Percentiles rank a stretch among this genome's conserved stretches.
These are phyloP conservation scores for Paecilomyces dactylethromorphus DNA, from an alignment of 2,329 filamentous ascomycete genomes.

Conservation along the genomic window DNA sequence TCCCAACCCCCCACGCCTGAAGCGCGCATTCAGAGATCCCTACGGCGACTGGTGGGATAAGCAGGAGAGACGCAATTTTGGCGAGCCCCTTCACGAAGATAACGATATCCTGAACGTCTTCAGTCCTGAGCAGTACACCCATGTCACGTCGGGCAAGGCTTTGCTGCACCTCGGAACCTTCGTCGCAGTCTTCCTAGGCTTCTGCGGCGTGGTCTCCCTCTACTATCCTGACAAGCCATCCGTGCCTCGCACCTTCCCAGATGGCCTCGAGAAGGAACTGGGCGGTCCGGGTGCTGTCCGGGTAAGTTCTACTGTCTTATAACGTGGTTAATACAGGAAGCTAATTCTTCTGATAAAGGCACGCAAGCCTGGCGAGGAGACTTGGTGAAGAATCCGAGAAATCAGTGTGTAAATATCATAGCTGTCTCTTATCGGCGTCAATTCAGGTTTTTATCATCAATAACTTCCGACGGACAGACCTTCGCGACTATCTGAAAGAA, in stretches of 20 bases:
- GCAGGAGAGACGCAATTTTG: constrained; percentile 94
- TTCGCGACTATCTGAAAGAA: neutral
- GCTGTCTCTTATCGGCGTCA: constrained; percentile 26
- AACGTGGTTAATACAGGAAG: neutral
- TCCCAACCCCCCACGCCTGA: constrained; percentile 53
- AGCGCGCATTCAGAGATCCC: constrained; percentile 88
- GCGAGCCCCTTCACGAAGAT: constrained; percentile 94
- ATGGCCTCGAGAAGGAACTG: constrained; percentile 66
- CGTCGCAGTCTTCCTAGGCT: constrained; percentile 54
- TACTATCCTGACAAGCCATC: constrained; percentile 67
- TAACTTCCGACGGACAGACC: constrained; percentile 4
- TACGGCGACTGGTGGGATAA: constrained; percentile 95
- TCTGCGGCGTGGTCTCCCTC: constrained; percentile 61
- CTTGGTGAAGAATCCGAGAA: constrained; percentile 24
- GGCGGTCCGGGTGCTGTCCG: constrained; percentile 61
- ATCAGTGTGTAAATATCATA: constrained; percentile 31
- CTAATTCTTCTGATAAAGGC: constrained; percentile 20
- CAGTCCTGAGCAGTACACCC: constrained; percentile 82
- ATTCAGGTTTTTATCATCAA: constrained; percentile 18
- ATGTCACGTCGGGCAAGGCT: constrained; percentile 66
- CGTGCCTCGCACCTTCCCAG: constrained; percentile 61
- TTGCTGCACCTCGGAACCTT: constrained; percentile 63
- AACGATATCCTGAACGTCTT: constrained; percentile 90
- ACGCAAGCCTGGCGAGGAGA: constrained; percentile 31
- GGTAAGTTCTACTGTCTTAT: constrained; percentile 48